Base-by-base conservation (phyloP, 805 yeast genomes). In the Debaryomyces tyrocola region DNA sequence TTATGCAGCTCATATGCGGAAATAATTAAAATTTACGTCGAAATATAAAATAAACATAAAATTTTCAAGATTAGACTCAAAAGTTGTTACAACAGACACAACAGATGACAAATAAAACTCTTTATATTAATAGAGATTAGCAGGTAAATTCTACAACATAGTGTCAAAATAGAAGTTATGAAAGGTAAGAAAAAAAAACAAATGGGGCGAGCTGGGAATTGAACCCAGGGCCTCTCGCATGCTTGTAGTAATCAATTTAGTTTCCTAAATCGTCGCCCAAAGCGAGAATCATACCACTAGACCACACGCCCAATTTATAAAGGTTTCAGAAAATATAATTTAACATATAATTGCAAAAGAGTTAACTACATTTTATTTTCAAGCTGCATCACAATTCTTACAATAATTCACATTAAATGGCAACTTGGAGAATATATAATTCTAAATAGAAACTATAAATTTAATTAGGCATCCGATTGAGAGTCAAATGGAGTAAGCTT, bases 401-500 rank as follows among this genome's bases (percentile, higher is more conserved):
- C 10, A 24, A 9, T 9, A 24, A 3, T 7, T 24, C 27, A 31
- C 34, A 31, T 4, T 31, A 31, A 31, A 11, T 2, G 9, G 27
- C 7, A 24, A 9, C 7, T 24, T 24, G 2, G 27, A 31, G 8
- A 31, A 12, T 8, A 8, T 31, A 31, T 14, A 31, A 31, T 14
- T 31, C 34, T 31, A 31, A 31, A 31, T 6, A 31, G 11, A 31
- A 31, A n/a, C 14, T 31, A 31, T 24, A 21, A 2, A 6, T 4
- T 17, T 24, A 21, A 20, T 43, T 48, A 55, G 21, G 46, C 52
- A 27, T 60, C 65, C 41, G 78, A 84, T 73, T 84, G 88, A 45
- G 85, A 64, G 63, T 85, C 96, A 63, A 92, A 92, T 37, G 84
- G 84, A 37, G 78, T 73, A 57, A 92, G 79, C 45, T 74, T 63